Conservation (phyloP, 2,329 filamentous ascomycete species). For the Tolypocladium amazonense region DNA sequence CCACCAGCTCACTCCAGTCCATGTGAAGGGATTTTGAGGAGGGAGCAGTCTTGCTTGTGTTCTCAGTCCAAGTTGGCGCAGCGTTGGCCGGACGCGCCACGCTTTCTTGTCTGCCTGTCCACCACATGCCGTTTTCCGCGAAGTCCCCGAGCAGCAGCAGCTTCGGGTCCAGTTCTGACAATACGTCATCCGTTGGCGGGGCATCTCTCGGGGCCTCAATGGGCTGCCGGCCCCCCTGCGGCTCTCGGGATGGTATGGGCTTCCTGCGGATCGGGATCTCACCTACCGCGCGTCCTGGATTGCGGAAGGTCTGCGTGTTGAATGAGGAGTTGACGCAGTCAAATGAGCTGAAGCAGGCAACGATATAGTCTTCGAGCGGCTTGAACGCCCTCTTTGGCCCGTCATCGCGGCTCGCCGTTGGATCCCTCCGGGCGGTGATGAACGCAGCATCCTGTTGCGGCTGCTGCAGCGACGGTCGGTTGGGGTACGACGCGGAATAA, state of each 20-base stretch:
- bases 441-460: constrained; percentile 5
- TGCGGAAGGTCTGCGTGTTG: constrained; percentile 32
- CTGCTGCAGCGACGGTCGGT: constrained; percentile 19
- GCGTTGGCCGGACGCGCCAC: neutral
- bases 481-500: constrained; percentile 34
- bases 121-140: constrained; percentile 75
- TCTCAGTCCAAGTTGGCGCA: neutral
- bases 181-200: constrained; percentile 8
- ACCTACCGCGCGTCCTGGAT: constrained; percentile 8
- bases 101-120: constrained; percentile 52
- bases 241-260: constrained; percentile 8
- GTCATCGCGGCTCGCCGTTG: constrained; percentile 8
- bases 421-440: constrained; percentile 8
- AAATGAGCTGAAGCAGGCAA: constrained; percentile 55
- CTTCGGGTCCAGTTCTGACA: constrained; percentile 59
- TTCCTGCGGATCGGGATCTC: constrained; percentile 16
- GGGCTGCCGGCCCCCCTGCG: constrained; percentile 13
- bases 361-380: constrained; percentile 67
- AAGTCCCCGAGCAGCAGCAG: constrained; percentile 63
- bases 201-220: constrained; percentile 12
- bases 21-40: constrained; percentile 49
- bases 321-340: constrained; percentile 73
- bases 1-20: constrained; percentile 59
- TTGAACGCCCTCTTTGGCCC: constrained; percentile 57
- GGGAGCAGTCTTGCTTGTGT: constrained; percentile 6